phyloP scores from a whole-genome alignment of 2,329 filamentous ascomycete species.

The Botrytis tulipae region DNA sequence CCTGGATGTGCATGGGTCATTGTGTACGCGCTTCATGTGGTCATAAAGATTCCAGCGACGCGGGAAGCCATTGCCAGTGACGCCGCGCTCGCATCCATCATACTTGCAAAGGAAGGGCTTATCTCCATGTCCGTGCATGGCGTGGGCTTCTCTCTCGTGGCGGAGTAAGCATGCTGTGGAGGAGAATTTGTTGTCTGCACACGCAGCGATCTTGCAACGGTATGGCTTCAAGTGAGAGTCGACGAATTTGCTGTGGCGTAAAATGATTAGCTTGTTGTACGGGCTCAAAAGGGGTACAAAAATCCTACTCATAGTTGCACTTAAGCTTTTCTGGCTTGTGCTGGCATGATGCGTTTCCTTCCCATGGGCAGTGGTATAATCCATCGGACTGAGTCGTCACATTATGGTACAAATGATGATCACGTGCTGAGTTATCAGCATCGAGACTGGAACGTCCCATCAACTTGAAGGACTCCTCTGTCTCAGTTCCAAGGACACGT shows the following conservation, averaged over 20 bases:
- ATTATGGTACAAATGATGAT: slow-evolving; percentile 71
- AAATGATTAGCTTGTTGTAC: slow-evolving; percentile 31
- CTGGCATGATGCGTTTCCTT: slow-evolving; percentile 69
- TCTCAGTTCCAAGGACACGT: slow-evolving; percentile 29
- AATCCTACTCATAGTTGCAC: slow-evolving; percentile 94
- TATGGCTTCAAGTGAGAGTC: slow-evolving; percentile 97
- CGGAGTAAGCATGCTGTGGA: slow-evolving; percentile 92
- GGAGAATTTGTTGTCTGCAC: slow-evolving; percentile 85
- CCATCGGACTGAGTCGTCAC: slow-evolving; percentile 64
- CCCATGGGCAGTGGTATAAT: slow-evolving; percentile 90
- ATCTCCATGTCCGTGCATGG: slow-evolving; percentile 90
- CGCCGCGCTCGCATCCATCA: slow-evolving; percentile 79
- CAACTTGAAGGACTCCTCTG: slow-evolving; percentile 36
- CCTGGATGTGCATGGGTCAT: slow-evolving; percentile 39
- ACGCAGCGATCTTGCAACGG: slow-evolving; percentile 82
- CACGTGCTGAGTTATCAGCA: slow-evolving; percentile 48
- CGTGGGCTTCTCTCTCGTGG: slow-evolving; percentile 93
- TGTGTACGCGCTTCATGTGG: slow-evolving; percentile 95
- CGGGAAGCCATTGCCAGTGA: slow-evolving; percentile 83
- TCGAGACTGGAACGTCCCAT: slow-evolving; percentile 37
- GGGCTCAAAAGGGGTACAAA: background rate
- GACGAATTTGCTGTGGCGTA: slow-evolving; percentile 75
- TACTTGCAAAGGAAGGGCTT: slow-evolving; percentile 90
- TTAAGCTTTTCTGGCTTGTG: slow-evolving; percentile 95
- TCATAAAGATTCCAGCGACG: slow-evolving; percentile 94